Base-by-base conservation (phyloP, 2,329 filamentous ascomycete species). In the Orbilia oligospora region DNA sequence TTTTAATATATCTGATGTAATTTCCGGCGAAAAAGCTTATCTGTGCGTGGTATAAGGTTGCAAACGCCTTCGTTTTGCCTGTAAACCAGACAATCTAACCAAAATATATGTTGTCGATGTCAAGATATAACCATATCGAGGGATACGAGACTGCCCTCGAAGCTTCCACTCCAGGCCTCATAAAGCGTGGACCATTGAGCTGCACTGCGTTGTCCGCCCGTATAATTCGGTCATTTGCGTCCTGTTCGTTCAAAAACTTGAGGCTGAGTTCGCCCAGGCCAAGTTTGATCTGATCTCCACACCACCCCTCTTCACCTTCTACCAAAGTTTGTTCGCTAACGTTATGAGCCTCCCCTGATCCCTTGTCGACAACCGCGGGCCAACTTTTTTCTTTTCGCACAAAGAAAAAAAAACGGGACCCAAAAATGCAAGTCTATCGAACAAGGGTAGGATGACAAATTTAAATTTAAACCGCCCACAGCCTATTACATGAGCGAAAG, bases 391-490 rank as follows among this genome's bases (percentile, higher is more conserved):
- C 44, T 20, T n/a, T 46, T 46, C 5, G 41, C 41, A 16, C 5
- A 16, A 18, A 46, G 1, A 16, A 33, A 41, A 41, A 1, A 16
- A 33, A 41, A 41, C 46, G 18, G 4, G 61, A 12, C 63, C 70
- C n/a, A 58, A 73, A 46, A 61, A 73, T 66, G 70, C 61, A 73
- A 24, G 27, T 18, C 14, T 49, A 38, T 61, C 36, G 33, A 24
- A 44, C 70, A 38, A 56, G 70, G 70, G 30, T 73, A 41, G n/a
- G 22, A 73, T 73, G 70, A 73, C 70, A 73, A 73, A 73, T 73
- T 66, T 66, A 44, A 61, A 58, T 41, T 36, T 48, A 58, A 27
- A 44, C 22, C 48, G 20, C 58, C 48, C 53, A 53, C 41, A 66
- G 6, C 24, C 55, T 16, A 16, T 51, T 51, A 24, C 22, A 41